phyloP scores from a whole-genome alignment of 176 grass and related monocot species.

The Cymbopogon citratus region DNA sequence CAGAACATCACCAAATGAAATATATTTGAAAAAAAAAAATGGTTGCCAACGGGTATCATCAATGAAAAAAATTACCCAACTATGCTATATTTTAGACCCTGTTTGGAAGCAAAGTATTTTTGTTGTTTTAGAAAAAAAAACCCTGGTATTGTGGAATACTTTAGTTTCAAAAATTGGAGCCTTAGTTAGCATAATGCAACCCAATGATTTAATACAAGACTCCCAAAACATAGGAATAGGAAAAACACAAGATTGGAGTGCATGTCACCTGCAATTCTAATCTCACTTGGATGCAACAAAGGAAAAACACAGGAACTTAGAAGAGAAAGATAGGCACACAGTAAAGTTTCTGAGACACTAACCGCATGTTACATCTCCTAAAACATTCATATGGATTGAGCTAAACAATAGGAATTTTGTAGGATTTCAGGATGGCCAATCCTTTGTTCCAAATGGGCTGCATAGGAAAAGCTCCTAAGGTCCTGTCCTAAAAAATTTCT shows the following conservation, averaged over 20 bases:
- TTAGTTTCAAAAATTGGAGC: neutral
- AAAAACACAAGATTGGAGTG: neutral
- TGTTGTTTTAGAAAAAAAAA: neutral
- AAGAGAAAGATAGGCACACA: neutral
- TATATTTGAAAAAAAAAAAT: neutral
- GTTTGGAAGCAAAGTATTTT: neutral
- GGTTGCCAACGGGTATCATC: neutral
- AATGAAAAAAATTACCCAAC: neutral
- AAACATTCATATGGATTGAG: neutral
- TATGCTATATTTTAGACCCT: neutral
- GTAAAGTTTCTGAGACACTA: neutral
- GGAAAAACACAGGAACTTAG: neutral
- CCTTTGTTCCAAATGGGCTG: neutral
- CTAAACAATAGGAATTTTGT: neutral
- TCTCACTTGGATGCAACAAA: neutral
- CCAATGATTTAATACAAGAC: neutral
- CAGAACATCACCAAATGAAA: neutral
- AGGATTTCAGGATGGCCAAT: neutral
- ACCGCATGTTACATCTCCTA: neutral
- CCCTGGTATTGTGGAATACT: neutral
- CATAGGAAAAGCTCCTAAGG: neutral
- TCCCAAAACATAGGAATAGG: neutral
- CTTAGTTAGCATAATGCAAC: neutral
- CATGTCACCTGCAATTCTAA: neutral
- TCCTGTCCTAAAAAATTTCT: neutral